Conservation (phyloP, 306 rosid species). For the Lotus japonicus region DNA sequence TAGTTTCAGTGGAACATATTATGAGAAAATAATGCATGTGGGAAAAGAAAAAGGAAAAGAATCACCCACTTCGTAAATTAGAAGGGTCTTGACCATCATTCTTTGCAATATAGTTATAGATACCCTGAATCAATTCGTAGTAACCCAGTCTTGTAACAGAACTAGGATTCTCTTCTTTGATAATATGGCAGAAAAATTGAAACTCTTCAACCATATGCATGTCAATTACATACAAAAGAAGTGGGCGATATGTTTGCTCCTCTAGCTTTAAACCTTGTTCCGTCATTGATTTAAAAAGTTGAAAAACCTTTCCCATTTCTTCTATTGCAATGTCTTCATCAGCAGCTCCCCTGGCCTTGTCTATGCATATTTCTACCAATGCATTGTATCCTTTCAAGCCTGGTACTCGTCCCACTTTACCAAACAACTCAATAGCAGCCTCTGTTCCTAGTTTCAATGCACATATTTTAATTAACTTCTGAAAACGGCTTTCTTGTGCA, state of each 20-base stretch:
- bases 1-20: conserved; percentile 8
- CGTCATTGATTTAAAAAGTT: conserved; percentile 50
- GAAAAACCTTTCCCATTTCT: conserved; percentile 49
- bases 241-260: conserved; percentile 60
- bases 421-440: conserved; percentile 37
- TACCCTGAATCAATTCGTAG: conserved; percentile 73
- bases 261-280: conserved; percentile 56
- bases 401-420: conserved; percentile 51
- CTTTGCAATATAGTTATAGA: conserved; percentile 41
- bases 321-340: conserved; percentile 42
- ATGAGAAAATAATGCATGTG: neutral
- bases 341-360: conserved; percentile 43
- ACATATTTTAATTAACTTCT: conserved; percentile 29
- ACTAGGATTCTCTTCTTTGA: conserved; percentile 48
- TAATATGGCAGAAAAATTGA: conserved; percentile 37
- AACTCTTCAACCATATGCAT: conserved; percentile 71
- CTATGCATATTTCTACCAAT: conserved; percentile 47
- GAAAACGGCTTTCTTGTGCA: conserved; percentile 37
- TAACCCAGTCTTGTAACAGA: conserved; percentile 54
- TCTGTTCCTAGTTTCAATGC: conserved; percentile 51
- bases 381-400: conserved; percentile 50
- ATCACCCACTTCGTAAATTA: conserved; percentile 49
- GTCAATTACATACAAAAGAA: conserved; percentile 55
- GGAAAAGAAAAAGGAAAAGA: neutral
- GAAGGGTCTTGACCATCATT: conserved; percentile 32